phyloP scores from a whole-genome alignment of 768 basidiomycete genomes.

The Leccinum barrowsii region DNA sequence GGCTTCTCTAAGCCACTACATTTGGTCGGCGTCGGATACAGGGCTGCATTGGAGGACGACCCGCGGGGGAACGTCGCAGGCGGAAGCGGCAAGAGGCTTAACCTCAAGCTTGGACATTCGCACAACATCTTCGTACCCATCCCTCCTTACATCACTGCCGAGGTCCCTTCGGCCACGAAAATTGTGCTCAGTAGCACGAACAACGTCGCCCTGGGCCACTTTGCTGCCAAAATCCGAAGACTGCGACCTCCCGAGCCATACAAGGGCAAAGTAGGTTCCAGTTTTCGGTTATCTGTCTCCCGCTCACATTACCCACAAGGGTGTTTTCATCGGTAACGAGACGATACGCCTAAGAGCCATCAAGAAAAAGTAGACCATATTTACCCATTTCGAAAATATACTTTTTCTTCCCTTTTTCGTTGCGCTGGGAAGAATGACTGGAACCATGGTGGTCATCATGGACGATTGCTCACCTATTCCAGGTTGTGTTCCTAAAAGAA shows the following conservation, averaged over 20 bases:
- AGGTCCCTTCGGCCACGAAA: conserved; percentile 80
- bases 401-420: neutral
- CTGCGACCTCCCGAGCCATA: conserved; percentile 94
- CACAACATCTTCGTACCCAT: conserved; percentile 83
- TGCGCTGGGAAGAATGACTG: neutral
- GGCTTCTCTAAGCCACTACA: conserved; percentile 82
- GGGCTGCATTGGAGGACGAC: conserved; percentile 81
- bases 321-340: conserved; percentile 92
- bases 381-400: conserved; percentile 5
- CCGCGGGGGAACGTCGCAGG: conserved; percentile 58
- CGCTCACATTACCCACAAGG: conserved; percentile 44
- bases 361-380: conserved; percentile 82
- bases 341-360: conserved; percentile 87
- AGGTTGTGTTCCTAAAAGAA: no score
- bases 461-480: neutral
- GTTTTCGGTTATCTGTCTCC: neutral
- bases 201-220: conserved; percentile 84
- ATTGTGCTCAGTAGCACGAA: conserved; percentile 80
- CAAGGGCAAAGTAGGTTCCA: conserved; percentile 83
- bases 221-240: conserved; percentile 80
- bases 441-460: neutral
- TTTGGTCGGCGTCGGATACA: conserved; percentile 93
- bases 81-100: conserved; percentile 64
- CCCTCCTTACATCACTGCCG: conserved; percentile 75
- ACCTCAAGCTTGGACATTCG: conserved; percentile 91